These are phyloP conservation scores for Juglanconis juglandina DNA, from an alignment of 2,329 filamentous ascomycete genomes.

Conservation along the genomic window DNA sequence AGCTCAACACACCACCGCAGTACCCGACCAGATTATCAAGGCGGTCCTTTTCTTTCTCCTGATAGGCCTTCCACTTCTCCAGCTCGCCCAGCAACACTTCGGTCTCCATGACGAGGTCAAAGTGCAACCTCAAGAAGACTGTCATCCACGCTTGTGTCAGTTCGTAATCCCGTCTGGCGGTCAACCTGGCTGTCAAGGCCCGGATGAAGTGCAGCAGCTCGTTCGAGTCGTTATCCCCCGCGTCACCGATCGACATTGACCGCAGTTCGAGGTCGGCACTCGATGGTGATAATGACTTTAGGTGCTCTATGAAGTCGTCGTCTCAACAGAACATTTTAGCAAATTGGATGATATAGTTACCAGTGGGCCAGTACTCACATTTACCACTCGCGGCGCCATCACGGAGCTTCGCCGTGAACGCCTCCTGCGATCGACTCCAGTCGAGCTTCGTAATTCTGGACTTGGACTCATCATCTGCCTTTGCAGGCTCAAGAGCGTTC, in stretches of 20 bases:
- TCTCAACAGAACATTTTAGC: conserved; percentile 36
- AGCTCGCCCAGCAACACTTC: conserved; percentile 57
- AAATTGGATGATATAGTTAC: not conserved
- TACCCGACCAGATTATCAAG: conserved; percentile 79
- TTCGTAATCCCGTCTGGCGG: conserved; percentile 78
- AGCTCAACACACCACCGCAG: conserved; percentile 80
- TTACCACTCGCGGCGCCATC: conserved; percentile 51
- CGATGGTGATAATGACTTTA: conserved; percentile 78
- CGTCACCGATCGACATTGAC: conserved; percentile 56
- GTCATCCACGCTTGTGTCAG: conserved; percentile 96
- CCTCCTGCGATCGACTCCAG: conserved; percentile 52
- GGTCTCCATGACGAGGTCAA: conserved; percentile 51
- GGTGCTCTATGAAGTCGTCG: conserved; percentile 67
- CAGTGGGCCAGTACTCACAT: conserved; percentile 46
- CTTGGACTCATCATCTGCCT: conserved; percentile 40
- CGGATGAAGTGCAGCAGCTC: conserved; percentile 77
- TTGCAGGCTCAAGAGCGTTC: conserved; percentile 27
- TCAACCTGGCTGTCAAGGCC: conserved; percentile 71
- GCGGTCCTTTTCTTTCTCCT: conserved; percentile 67
- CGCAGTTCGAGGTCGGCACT: conserved; percentile 89
- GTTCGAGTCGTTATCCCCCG: conserved; percentile 48
- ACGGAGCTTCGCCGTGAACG: conserved; percentile 56
- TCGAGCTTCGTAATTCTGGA: conserved; percentile 71
- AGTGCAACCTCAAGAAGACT: conserved; percentile 81
- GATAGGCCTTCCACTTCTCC: conserved; percentile 66